These are phyloP conservation scores for Blastobotrys buckinghamii DNA, from an alignment of 1,139 yeast species.

Conservation along the genomic window DNA sequence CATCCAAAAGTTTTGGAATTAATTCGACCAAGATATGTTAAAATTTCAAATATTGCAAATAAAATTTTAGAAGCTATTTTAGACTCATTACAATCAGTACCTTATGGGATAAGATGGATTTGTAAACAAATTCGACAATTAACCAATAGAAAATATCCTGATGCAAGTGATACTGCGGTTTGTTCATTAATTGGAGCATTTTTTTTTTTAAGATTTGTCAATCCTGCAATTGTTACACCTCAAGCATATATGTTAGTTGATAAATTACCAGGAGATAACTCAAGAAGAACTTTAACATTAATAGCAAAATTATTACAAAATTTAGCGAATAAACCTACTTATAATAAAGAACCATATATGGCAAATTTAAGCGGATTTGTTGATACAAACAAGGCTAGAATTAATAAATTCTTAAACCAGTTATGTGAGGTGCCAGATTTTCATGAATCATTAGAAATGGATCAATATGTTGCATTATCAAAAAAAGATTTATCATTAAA, in stretches of 20 bases:
- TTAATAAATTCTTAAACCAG: constrained; percentile 33
- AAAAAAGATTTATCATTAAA: constrained; percentile 33
- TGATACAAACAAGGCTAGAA: constrained; percentile 30
- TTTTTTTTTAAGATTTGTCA: constrained; percentile 73
- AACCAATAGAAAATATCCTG: constrained; percentile 62
- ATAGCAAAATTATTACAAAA: constrained; percentile 83
- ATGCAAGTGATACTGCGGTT: constrained; percentile 51
- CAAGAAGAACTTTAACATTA: constrained; percentile 70
- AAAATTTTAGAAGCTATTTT: constrained; percentile 59
- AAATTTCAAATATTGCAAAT: constrained; percentile 45
- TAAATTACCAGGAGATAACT: constrained; percentile 36
- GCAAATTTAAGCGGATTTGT: constrained; percentile 30
- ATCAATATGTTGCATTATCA: constrained; percentile 38
- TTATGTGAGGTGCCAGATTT: constrained; percentile 41
- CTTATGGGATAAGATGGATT: constrained; percentile 66
- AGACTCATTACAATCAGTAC: constrained; percentile 51
- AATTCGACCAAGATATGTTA: constrained; percentile 30
- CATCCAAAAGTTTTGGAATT: constrained; percentile 30
- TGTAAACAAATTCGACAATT: constrained; percentile 65
- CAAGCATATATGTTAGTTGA: constrained; percentile 52
- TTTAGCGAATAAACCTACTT: constrained; percentile 59
- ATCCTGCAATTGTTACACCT: constrained; percentile 91
- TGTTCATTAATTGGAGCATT: constrained; percentile 64
- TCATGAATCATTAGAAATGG: constrained; percentile 38
- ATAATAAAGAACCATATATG: constrained; percentile 39